Base-by-base conservation (phyloP, 306 rosid species). In the Vigna hirtella region DNA sequence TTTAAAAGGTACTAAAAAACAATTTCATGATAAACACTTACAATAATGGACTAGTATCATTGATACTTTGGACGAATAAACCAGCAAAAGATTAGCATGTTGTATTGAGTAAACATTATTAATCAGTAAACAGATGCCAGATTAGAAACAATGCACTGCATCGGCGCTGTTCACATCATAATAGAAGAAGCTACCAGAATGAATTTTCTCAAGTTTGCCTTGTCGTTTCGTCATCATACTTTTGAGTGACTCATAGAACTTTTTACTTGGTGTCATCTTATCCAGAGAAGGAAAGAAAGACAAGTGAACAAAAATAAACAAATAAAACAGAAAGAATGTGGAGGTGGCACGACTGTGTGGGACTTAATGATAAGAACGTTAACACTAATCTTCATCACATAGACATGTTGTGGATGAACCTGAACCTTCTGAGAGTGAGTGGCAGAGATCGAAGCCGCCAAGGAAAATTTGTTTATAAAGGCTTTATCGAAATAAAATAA, bases 201-300 rank as follows among this genome's bases (percentile, higher is more conserved):
- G 55, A 32, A 14, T 50, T 50, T 58, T 40, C 55, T 66, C 36
- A 10, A 20, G 30, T 28, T 58, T 10, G 34, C 38, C 69, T 74
- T 70, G 76, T 67, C 57, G 65, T 67, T 81, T 81, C 38, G 8
- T 36, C 50, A 22, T 9, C 38, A 32, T 26, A 58, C 18, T 76
- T 76, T 50, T 75, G 66, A 58, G 61, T 75, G 81, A 56, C 40
- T 66, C 71, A 51, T 8, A 59, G 15, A 70, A 70, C 50, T 40
- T 22, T 66, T 55, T 59, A 18, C 48, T 61, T 74, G 77, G 40
- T 22, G 75, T 70, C 70, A 50, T 76, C 81, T 79, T 79, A 78
- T 79, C 84, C 53, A 20, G 0, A 70, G 59, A 61, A 32, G 34
- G 20, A 20, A 63, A 47, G 58, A 65, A 34, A 73, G 24, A 34